Percentiles rank a stretch among this genome's conserved stretches.
Evolutionary conservation across 371 early-diverging fungal species (phyloP).

Genomic region (Apophysomyces trapeziformis): DNA sequence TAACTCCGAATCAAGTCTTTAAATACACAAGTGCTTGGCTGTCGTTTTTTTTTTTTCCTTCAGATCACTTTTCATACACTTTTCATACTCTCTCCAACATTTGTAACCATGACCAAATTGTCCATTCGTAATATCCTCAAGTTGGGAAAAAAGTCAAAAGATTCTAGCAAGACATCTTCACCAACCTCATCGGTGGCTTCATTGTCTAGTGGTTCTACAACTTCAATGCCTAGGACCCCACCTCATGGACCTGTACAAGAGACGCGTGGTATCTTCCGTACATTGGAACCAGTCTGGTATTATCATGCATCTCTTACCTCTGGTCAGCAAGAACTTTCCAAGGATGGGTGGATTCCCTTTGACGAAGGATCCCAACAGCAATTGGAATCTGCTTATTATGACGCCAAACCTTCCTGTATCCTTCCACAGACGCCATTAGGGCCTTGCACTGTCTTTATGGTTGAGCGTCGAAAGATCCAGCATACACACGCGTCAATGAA

Average conservation of each 20-base stretch:
- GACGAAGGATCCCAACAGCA: constrained; percentile 30
- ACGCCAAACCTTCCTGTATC: constrained; percentile 21
- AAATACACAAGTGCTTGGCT: not conserved
- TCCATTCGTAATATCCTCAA: constrained; percentile 7
- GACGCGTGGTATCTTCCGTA: constrained; percentile 47
- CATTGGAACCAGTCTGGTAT: constrained; percentile 49
- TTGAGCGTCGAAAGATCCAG: constrained; percentile 8
- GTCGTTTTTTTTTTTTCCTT: not conserved
- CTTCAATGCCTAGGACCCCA: constrained; percentile 33
- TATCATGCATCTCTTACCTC: constrained; percentile 23
- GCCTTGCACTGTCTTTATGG: constrained; percentile 26
- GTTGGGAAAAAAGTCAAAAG: constrained; percentile 1
- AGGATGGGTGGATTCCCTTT: constrained; percentile 37
- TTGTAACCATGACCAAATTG: not conserved
- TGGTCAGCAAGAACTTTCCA: not conserved
- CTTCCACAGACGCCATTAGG: constrained; percentile 23
- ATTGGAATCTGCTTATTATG: constrained; percentile 26
- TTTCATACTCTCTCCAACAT: constrained; percentile 1
- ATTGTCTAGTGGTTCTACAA: constrained; percentile 24
- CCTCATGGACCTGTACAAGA: constrained; percentile 28
- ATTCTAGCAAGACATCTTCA: not conserved
- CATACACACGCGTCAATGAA: constrained; percentile 3
- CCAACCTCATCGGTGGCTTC: constrained; percentile 26
- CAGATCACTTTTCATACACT: not conserved
- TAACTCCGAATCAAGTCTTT: not conserved